Percentiles rank a stretch among this genome's conserved stretches.
These are phyloP conservation scores for Pittosporum tobira DNA, from an alignment of 129 eudicot genomes.

Conservation along the genomic window DNA sequence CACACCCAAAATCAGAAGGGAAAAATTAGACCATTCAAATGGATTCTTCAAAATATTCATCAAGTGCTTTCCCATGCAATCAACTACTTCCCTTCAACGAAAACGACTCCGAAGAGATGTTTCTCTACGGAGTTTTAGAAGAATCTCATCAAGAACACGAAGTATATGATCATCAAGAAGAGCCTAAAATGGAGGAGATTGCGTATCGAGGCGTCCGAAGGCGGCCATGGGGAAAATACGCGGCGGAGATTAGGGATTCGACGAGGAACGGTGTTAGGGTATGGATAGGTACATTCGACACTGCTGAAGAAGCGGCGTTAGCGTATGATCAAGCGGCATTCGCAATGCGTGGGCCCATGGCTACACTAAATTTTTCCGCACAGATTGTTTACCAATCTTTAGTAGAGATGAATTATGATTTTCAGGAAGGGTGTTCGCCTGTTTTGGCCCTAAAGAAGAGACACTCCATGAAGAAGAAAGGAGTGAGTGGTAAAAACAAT, in stretches of 20 bases:
- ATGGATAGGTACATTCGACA: constrained; percentile 38
- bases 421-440: constrained; percentile 32
- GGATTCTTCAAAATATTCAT: constrained; percentile 1
- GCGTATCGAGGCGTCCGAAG: constrained; percentile 28
- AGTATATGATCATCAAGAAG: not conserved
- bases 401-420: constrained; percentile 25
- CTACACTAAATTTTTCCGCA: constrained; percentile 25
- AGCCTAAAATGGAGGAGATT: constrained; percentile 1
- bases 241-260: constrained; percentile 39
- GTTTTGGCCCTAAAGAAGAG: constrained; percentile 29
- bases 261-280: constrained; percentile 32
- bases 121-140: constrained; percentile 23
- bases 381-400: constrained; percentile 25
- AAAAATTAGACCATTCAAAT: no score
- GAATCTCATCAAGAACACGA: not conserved
- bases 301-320: constrained; percentile 37
- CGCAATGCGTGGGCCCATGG: constrained; percentile 20
- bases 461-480: constrained; percentile 25
- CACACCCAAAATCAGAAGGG: no score
- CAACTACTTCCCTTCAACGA: constrained; percentile 28
- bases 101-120: constrained; percentile 30
- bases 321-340: constrained; percentile 39
- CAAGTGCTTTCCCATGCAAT: not conserved
- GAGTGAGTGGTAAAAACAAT: constrained; percentile 8
- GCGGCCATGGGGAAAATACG: constrained; percentile 42